Evolutionary conservation across 192 early-diverging fungal species (phyloP).

Genomic region (Backusella psychrophila): DNA sequence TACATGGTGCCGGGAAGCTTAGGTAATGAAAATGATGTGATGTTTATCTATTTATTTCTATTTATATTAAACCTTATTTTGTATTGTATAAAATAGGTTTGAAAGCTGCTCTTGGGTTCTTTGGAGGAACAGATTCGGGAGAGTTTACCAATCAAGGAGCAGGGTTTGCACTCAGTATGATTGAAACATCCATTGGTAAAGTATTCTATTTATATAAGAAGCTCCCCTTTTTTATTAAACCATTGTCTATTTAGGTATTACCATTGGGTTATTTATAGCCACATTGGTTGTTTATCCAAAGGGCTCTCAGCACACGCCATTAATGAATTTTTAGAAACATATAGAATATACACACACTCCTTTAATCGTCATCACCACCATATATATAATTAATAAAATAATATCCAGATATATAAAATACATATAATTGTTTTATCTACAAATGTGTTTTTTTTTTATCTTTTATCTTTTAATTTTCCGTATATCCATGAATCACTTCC

Average conservation of each 20-base stretch:
- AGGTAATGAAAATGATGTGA: conserved; percentile 6
- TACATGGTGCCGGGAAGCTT: conserved; percentile 32
- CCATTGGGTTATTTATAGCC: conserved; percentile 65
- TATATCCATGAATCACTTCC: neutral
- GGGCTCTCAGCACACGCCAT: conserved; percentile 43
- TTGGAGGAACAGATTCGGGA: neutral
- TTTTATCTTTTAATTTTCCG: neutral
- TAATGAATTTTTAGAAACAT: conserved; percentile 27
- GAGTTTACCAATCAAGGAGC: conserved; percentile 35
- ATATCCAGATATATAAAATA: neutral
- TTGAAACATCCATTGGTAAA: conserved; percentile 30
- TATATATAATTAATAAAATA: neutral
- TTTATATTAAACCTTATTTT: neutral
- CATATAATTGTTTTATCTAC: neutral
- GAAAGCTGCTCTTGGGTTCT: conserved; percentile 32
- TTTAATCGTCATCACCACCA: neutral
- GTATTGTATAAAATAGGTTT: neutral
- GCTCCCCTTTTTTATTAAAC: neutral
- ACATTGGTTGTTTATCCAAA: conserved; percentile 60
- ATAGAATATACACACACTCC: neutral
- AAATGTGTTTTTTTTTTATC: neutral
- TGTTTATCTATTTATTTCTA: neutral
- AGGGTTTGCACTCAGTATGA: conserved; percentile 49
- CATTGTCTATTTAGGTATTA: conserved; percentile 33
- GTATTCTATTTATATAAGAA: neutral